Conservation (phyloP, 495 filamentous ascomycete species). For the Talaromyces liani region DNA sequence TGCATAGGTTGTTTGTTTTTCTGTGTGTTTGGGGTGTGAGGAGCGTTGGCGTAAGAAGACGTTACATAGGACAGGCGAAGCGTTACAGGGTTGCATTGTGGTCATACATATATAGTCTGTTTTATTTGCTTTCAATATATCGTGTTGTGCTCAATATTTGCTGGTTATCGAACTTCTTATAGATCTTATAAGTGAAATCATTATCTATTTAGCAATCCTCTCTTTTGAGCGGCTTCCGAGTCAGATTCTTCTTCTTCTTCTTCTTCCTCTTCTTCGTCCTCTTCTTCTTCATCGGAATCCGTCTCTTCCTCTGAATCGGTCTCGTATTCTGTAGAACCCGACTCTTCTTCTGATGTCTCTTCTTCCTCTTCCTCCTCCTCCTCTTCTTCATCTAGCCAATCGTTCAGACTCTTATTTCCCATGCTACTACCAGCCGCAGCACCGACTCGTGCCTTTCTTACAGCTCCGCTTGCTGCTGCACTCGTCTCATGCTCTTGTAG, state of each 20-base stretch:
- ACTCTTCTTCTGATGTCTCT: slow-evolving; percentile 41
- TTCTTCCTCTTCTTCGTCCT: slow-evolving; percentile 35
- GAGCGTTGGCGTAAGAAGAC: not conserved
- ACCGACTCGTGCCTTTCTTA: slow-evolving; percentile 12
- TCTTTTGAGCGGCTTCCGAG: slow-evolving; percentile 5
- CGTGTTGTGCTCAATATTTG: not conserved
- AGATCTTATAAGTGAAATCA: not conserved
- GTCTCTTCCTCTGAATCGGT: slow-evolving; percentile 31
- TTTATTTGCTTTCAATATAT: not conserved
- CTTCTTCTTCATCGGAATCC: slow-evolving; percentile 44
- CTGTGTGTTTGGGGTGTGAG: not conserved
- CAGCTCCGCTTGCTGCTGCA: slow-evolving; percentile 12
- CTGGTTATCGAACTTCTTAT: not conserved
- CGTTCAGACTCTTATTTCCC: slow-evolving; percentile 64
- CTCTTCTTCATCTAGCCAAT: slow-evolving; percentile 64
- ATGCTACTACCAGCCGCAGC: slow-evolving; percentile 25
- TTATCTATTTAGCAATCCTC: slow-evolving; percentile 4
- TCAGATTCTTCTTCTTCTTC: slow-evolving; percentile 25
- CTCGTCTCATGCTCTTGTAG: slow-evolving; percentile 32
- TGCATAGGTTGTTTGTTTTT: not conserved
- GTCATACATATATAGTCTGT: not conserved
- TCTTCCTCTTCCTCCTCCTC: slow-evolving; percentile 42
- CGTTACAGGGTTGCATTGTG: not conserved
- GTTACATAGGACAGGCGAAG: not conserved
- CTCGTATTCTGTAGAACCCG: slow-evolving; percentile 35